Evolutionary conservation across 2,329 filamentous ascomycete genomes (phyloP), one percentile per base, ranked within the genome.

Genomic region (Cladosporium sp.): DNA sequence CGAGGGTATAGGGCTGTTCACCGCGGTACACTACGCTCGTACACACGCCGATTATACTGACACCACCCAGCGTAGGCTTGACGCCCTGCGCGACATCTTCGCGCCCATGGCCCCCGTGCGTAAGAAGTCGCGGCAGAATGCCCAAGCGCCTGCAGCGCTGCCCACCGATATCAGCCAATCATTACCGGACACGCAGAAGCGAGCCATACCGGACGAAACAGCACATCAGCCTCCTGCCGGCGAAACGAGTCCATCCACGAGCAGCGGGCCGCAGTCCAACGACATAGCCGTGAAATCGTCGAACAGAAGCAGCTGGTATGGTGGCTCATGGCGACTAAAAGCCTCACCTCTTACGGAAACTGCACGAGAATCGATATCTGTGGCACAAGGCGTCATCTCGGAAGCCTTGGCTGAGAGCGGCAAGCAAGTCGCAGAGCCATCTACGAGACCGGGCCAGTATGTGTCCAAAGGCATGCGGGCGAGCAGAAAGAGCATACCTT

Each of bases 291-390:
- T 39, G 3, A 54, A 54, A 32, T 32, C 24, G 13, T 39, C 56
- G 8, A 40, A 39, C 17, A 52, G 56, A 22, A 44, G 40, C 53
- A 76, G 71, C 65, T 80, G 77, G 77, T 75, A 78, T 45, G 73
- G 74, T 34, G 78, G 74, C 51, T 77, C 68, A 37, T 71, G 76
- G 77, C 70, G 72, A 6, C 70, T 72, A 24, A 80, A 80, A 66
- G 75, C 77, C 10, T 73, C 74, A 10, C 73, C 77, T 1, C 71
- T 77, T 8, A 76, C 77, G n/a, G 71, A 76, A 63, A 74, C 77
- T 7, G 74, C 74, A 8, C 71, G 70, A 24, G 76, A 80, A 63
- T 78, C 73, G 61, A 75, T 79, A 24, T 71, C 69, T 25, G 77
- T 77, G 4, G 71, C 71, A 45, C 73, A 74, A 47, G 75, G 76